These are phyloP conservation scores for Aspergillus sparsus DNA, from an alignment of 495 filamentous ascomycete genomes.

Conservation along the genomic window DNA sequence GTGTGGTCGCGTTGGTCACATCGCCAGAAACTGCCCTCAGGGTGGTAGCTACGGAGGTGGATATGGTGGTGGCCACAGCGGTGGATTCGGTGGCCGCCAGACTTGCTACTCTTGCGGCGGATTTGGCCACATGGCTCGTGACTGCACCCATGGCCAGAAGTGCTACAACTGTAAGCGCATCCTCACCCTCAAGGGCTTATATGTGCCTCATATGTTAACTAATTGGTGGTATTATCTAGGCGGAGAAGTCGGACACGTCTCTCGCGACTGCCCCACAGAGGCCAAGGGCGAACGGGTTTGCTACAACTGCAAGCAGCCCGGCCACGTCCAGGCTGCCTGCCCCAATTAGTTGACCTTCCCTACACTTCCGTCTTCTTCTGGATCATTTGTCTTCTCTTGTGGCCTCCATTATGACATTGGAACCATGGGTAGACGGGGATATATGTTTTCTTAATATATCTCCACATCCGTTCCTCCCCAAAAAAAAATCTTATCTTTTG, in stretches of 20 bases:
- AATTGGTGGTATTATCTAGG: conserved; percentile 36
- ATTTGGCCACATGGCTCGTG: conserved; percentile 93
- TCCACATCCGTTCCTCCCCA: background rate
- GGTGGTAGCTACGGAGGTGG: conserved; percentile 52
- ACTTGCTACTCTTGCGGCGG: conserved; percentile 98
- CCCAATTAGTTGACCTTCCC: conserved; percentile 56
- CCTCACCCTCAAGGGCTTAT: background rate
- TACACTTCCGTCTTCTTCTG: conserved; percentile 5
- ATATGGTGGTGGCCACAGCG: conserved; percentile 35
- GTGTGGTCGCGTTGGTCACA: conserved; percentile 96
- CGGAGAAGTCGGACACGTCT: conserved; percentile 90
- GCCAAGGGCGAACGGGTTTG: conserved; percentile 88
- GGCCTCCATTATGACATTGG: conserved; percentile 18
- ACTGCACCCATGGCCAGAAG: conserved; percentile 98
- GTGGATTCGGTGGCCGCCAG: conserved; percentile 57
- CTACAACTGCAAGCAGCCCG: conserved; percentile 99
- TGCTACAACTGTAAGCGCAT: conserved; percentile 89
- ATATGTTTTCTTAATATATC: background rate
- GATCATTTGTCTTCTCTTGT: conserved; percentile 32
- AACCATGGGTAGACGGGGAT: conserved; percentile 15
- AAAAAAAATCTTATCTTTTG: background rate
- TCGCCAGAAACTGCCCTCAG: conserved; percentile 91
- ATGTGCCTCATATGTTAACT: conserved; percentile 7
- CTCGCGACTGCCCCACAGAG: conserved; percentile 92
- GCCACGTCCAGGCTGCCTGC: conserved; percentile 93